Percentiles rank a stretch among this genome's conserved stretches.
Evolutionary conservation across 305 asterid genomes (phyloP).

Genomic region (Fraxinus baroniana): DNA sequence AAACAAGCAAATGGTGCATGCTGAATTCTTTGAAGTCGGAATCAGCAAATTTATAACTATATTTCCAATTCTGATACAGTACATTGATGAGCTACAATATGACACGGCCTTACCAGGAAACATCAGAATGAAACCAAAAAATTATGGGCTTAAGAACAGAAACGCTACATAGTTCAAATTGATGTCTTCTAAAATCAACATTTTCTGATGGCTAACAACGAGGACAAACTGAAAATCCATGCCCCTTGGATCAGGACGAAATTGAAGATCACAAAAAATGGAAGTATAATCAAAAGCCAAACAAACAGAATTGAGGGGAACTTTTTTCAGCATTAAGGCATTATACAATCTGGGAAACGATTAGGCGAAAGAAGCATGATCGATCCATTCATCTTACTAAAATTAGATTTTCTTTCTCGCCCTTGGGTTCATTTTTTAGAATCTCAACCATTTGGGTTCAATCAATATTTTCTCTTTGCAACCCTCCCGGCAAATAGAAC

Average conservation of each 20-base stretch:
- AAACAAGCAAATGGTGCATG: conserved; percentile 7
- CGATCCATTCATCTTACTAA: neutral
- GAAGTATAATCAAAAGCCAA: neutral
- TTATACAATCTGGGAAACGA: neutral
- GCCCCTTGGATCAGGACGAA: neutral
- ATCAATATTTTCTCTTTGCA: neutral
- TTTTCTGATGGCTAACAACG: neutral
- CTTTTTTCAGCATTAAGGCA: neutral
- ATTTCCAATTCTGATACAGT: neutral
- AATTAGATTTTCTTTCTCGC: neutral
- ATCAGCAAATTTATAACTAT: conserved; percentile 2
- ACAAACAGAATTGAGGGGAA: neutral
- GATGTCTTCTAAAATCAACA: conserved; percentile 4
- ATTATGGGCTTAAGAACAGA: neutral
- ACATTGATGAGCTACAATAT: conserved; percentile 5
- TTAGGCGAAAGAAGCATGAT: neutral
- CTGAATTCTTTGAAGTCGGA: neutral
- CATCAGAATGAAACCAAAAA: neutral
- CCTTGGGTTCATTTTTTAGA: neutral
- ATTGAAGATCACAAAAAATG: neutral
- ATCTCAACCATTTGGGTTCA: neutral
- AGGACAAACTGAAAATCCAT: neutral
- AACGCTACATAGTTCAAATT: neutral
- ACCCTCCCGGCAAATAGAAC: neutral
- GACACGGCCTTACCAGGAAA: neutral